These are phyloP conservation scores for Calocybe indica DNA, from an alignment of 768 basidiomycete genomes.

Conservation along the genomic window DNA sequence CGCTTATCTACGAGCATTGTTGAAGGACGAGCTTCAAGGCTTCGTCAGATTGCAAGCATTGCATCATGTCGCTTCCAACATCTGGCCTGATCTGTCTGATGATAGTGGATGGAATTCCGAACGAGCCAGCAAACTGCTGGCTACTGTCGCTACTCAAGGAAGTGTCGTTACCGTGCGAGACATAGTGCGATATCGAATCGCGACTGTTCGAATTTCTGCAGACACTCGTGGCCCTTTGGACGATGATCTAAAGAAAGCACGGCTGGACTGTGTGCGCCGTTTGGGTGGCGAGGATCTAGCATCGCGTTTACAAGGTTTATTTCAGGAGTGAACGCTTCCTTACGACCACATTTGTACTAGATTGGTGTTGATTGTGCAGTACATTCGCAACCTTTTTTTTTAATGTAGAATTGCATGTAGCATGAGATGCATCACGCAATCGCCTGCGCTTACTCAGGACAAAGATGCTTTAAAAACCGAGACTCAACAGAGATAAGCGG, in stretches of 20 bases:
- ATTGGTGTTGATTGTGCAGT: too few relatives aligned
- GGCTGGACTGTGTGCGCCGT: slow-evolving; percentile 26
- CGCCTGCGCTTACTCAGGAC: slow-evolving; percentile 1
- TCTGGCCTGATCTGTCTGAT: slow-evolving; percentile 62
- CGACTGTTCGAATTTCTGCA: neutral
- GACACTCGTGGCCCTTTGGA: slow-evolving; percentile 24
- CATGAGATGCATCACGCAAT: slow-evolving; percentile 11
- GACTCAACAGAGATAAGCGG: slow-evolving; percentile 5
- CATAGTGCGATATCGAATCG: slow-evolving; percentile 43
- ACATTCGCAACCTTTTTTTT: too few relatives aligned
- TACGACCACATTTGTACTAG: too few relatives aligned
- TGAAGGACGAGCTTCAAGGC: slow-evolving; percentile 38
- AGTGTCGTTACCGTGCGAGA: slow-evolving; percentile 39
- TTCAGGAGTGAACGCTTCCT: slow-evolving; percentile 1
- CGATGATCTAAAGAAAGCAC: slow-evolving; percentile 26
- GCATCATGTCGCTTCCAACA: slow-evolving; percentile 71
- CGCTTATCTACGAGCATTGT: slow-evolving; percentile 55
- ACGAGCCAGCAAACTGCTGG: slow-evolving; percentile 40
- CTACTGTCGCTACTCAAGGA: slow-evolving; percentile 47
- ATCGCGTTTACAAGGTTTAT: slow-evolving; percentile 9
- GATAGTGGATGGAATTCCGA: slow-evolving; percentile 22
- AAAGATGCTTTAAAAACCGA: too few relatives aligned
- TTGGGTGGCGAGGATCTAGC: neutral
- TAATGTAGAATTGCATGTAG: too few relatives aligned
- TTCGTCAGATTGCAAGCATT: slow-evolving; percentile 65